Conservation (phyloP, 768 basidiomycete species). For the Mycena leptocephala region DNA sequence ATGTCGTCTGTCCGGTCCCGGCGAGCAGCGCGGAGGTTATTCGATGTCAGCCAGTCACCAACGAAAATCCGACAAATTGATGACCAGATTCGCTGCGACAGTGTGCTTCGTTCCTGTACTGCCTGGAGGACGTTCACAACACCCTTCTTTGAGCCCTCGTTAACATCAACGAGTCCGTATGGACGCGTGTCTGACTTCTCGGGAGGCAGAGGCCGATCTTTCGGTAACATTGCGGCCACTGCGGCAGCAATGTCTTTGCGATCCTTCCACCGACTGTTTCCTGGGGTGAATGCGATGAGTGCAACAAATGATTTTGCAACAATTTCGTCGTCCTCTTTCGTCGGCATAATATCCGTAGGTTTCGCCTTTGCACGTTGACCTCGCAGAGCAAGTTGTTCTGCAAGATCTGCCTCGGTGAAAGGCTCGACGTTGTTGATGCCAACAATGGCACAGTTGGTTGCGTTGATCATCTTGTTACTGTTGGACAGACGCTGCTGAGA, state of each 20-base stretch:
- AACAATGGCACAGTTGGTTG: conserved; percentile 23
- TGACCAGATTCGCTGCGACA: too few relatives aligned
- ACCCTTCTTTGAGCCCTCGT: background rate
- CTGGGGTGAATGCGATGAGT: background rate
- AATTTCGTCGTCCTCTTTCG: conserved; percentile 35
- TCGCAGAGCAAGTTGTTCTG: conserved; percentile 26
- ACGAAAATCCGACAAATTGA: too few relatives aligned
- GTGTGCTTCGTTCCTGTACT: too few relatives aligned
- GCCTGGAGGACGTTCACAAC: too few relatives aligned
- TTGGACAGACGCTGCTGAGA: background rate
- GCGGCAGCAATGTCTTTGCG: background rate
- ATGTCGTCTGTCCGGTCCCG: background rate
- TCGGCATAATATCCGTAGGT: conserved; percentile 36
- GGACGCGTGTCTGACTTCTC: background rate
- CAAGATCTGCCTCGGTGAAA: conserved; percentile 14
- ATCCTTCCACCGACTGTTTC: background rate
- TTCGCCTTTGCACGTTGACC: conserved; percentile 36
- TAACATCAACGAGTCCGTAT: background rate
- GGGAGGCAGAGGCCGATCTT: background rate
- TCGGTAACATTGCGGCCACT: background rate
- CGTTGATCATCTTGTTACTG: background rate
- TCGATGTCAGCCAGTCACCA: too few relatives aligned
- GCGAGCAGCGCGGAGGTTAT: too few relatives aligned
- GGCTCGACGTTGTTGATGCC: conserved; percentile 26
- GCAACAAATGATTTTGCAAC: conserved; percentile 24